phyloP scores from a whole-genome alignment of 805 yeast species.

The Candida taoyuanica region DNA sequence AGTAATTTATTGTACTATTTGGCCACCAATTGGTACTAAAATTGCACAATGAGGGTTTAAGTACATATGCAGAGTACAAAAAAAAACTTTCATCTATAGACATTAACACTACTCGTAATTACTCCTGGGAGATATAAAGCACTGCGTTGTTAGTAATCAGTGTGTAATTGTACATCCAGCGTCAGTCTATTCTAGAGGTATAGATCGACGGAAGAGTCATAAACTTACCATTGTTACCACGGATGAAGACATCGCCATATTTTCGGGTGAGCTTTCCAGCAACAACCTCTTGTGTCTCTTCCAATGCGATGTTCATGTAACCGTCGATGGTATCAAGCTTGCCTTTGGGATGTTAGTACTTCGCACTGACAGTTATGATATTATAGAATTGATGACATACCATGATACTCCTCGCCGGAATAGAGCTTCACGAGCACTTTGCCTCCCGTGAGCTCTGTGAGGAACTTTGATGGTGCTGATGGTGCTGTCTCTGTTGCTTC shows the following conservation, averaged over 20 bases:
- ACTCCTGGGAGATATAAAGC: conserved; percentile 25
- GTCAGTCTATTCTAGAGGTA: too few relatives aligned
- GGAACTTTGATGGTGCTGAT: conserved; percentile 69
- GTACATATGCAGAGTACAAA: too few relatives aligned
- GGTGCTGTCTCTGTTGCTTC: conserved; percentile 9
- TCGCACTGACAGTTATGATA: too few relatives aligned
- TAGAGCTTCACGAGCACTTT: conserved; percentile 77
- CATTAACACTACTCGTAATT: not conserved
- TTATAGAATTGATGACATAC: too few relatives aligned
- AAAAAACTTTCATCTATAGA: not conserved
- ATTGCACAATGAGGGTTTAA: too few relatives aligned
- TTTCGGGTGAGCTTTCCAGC: conserved; percentile 43
- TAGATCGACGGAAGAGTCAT: not conserved
- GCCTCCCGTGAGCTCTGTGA: conserved; percentile 73
- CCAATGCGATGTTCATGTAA: conserved; percentile 90
- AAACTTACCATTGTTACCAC: conserved; percentile 79
- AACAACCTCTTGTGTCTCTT: conserved; percentile 64
- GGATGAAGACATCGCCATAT: conserved; percentile 76
- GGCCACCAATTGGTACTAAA: too few relatives aligned
- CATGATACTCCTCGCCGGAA: conserved; percentile 83
- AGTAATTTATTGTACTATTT: too few relatives aligned
- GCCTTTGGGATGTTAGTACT: conserved; percentile 29
- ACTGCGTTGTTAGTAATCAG: conserved; percentile 16
- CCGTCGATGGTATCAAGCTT: conserved; percentile 88
- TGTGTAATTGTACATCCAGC: not conserved